phyloP scores from a whole-genome alignment of 2,329 filamentous ascomycete genomes.

The Fusarium mangiferae region DNA sequence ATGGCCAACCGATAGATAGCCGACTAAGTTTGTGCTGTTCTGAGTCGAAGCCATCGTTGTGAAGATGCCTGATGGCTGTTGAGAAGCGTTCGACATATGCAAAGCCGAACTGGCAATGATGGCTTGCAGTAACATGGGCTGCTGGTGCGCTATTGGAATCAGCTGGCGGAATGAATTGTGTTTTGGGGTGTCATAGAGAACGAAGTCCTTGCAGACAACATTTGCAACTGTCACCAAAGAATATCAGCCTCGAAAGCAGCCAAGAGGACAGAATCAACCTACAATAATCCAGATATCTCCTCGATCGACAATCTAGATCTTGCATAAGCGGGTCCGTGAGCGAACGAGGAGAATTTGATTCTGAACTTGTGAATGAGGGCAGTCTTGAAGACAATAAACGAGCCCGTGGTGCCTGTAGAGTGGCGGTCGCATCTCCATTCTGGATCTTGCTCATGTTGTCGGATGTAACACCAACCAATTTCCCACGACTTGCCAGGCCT shows the following conservation, averaged over 20 bases:
- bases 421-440: rapidly evolving
- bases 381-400: rapidly evolving
- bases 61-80: background rate
- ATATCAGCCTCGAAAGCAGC: rapidly evolving
- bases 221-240: background rate
- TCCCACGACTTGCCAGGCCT: background rate
- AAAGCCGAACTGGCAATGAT: background rate
- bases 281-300: background rate
- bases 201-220: background rate
- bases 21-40: background rate
- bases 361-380: background rate
- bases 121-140: background rate
- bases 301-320: background rate
- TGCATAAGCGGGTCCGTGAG: background rate
- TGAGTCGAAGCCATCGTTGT: background rate
- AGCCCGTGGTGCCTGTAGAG: rapidly evolving
- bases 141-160: background rate
- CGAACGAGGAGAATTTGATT: background rate
- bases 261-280: rapidly evolving
- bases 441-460: background rate
- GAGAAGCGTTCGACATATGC: background rate
- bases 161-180: background rate
- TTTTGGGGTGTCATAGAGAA: background rate
- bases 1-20: background rate
- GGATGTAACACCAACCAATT: background rate